Conservation (phyloP, 768 basidiomycete species). For the Termitomyces sp. region DNA sequence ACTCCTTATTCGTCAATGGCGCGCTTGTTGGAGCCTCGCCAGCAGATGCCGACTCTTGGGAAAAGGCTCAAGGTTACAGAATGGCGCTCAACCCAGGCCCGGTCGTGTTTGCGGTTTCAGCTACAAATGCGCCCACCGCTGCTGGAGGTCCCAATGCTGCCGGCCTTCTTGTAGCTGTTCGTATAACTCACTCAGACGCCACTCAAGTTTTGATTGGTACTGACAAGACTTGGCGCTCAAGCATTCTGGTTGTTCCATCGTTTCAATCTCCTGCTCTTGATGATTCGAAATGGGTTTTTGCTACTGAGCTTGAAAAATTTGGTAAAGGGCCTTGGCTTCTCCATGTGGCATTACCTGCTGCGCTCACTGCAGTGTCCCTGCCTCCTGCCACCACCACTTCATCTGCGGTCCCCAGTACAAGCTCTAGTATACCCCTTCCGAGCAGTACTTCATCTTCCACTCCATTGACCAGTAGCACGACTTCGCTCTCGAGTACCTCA, state of each 20-base stretch:
- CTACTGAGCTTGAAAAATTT: constrained; percentile 7
- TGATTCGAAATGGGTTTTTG: constrained; percentile 6
- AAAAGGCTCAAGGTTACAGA: constrained; percentile 9
- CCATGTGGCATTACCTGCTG: constrained; percentile 2
- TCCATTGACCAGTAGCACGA: background rate
- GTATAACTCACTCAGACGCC: constrained; percentile 11
- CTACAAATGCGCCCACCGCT: constrained; percentile 5
- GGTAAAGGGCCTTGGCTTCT: constrained; percentile 7
- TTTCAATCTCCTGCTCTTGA: constrained; percentile 9
- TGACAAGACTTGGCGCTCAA: constrained; percentile 7
- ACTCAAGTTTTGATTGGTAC: constrained; percentile 4
- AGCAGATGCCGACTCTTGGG: constrained; percentile 2
- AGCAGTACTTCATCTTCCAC: constrained; percentile 1
- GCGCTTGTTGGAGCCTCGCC: constrained; percentile 4
- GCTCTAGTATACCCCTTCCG: background rate
- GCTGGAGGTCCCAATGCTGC: constrained; percentile 5
- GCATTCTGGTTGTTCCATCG: background rate
- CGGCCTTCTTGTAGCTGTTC: constrained; percentile 8
- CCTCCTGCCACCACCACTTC: constrained; percentile 3
- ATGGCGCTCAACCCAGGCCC: constrained; percentile 10
- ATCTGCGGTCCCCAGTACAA: background rate
- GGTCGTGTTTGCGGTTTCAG: constrained; percentile 8
- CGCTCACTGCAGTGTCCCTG: constrained; percentile 2
- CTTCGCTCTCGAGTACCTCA: background rate
- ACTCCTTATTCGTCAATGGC: constrained; percentile 8